Evolutionary conservation across 2,329 filamentous ascomycete species (phyloP), one percentile per base, ranked within the genome.

Genomic region (Fusarium fracticaudum): DNA sequence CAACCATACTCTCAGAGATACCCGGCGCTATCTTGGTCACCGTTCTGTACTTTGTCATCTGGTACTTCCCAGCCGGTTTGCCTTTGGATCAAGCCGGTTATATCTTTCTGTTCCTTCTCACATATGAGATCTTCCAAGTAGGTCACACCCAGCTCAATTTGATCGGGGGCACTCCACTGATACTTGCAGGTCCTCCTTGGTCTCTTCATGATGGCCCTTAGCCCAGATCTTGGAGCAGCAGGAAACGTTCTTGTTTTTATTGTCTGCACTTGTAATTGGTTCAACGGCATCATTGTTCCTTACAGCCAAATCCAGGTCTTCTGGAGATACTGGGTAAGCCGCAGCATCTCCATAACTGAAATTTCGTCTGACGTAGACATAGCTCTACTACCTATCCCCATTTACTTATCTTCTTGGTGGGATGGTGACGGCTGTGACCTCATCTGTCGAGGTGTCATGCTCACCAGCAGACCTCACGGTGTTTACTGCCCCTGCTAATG

Each of bases 111-210:
- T 54, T 54, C 9, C 50, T 54, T 54, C 50, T 54, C n/a, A 54
- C 50, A 2, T 54, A 38, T 54, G 50, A 54, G 50, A 54, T 54
- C 22, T 54, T 54, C 2, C 50, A 54, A 26, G 50, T 38, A 38
- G 5, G 50, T 26, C 4, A 38, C 24, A 4, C 13, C 1, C 3
- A 24, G 3, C 3, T 3, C 3, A 2, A 2, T 3, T 11, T 20
- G 1, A 3, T 6, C 8, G 4, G 12, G 11, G n/a, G 12, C 12
- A 24, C 17, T 20, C n/a, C n/a, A 8, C 48, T 51, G 12, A 51
- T 8, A 26, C 7, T 12, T 38, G 8, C 33, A 54, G 50, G 50
- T 54, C 2, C 50, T 54, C 2, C 50, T 54, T 26, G 50, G 50
- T 20, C 50, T 54, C 33, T 54, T 54, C 33, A 54, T 54, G 33